Percentiles rank a stretch among this genome's conserved stretches.
These are phyloP conservation scores for Xylaria castorea DNA, from an alignment of 495 filamentous ascomycete genomes.

Conservation along the genomic window DNA sequence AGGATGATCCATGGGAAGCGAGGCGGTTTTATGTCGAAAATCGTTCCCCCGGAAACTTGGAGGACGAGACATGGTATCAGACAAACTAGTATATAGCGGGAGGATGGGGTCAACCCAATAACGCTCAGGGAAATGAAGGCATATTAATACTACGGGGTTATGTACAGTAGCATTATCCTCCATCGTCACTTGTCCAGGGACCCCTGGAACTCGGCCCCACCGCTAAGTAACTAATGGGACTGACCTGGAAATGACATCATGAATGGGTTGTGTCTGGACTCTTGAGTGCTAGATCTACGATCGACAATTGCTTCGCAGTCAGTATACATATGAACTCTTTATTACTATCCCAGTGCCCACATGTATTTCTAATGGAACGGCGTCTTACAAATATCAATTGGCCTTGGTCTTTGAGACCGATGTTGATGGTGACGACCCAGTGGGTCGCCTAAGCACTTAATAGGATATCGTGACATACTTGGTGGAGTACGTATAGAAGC, in stretches of 20 bases:
- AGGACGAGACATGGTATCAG: constrained; percentile 8
- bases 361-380: background rate
- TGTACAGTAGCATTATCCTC: background rate
- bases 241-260: constrained; percentile 10
- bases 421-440: background rate
- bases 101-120: background rate
- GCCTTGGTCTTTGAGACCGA: background rate
- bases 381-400: background rate
- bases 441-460: background rate
- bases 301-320: background rate
- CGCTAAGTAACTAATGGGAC: background rate
- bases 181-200: background rate
- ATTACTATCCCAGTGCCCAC: background rate
- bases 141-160: background rate
- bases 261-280: background rate
- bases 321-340: background rate
- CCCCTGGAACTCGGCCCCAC: constrained; percentile 10
- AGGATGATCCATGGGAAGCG: background rate
- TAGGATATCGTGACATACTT: constrained; percentile 6
- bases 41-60: background rate
- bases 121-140: background rate
- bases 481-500: constrained; percentile 1
- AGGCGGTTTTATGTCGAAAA: background rate
- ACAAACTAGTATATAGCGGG: background rate
- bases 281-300: background rate